Percentiles rank a stretch among this genome's conserved stretches.
Evolutionary conservation across 129 eudicot species (phyloP).

Genomic region (Tanacetum coccineum): DNA sequence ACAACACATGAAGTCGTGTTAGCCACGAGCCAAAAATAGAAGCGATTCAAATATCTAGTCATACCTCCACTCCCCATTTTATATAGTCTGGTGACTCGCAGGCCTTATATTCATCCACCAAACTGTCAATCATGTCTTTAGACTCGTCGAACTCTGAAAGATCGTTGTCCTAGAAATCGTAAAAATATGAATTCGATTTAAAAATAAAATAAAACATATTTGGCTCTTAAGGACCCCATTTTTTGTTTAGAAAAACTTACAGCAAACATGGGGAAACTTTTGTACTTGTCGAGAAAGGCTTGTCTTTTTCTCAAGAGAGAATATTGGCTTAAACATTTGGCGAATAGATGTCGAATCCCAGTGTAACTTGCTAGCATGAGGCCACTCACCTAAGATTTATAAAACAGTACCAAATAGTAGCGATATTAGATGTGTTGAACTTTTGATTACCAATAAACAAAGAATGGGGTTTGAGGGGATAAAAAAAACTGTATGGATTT

Average conservation of each 20-base stretch:
- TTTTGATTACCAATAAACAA: not conserved
- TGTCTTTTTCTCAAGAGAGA: conserved; percentile 83
- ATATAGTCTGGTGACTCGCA: conserved; percentile 88
- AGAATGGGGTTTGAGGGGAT: too few relatives aligned
- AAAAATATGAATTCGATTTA: conserved; percentile 6
- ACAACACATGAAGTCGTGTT: not conserved
- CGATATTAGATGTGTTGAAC: too few relatives aligned
- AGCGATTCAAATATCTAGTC: not conserved
- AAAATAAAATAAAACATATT: not conserved
- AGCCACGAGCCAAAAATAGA: not conserved
- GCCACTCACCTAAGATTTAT: conserved; percentile 67
- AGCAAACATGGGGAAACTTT: conserved; percentile 86
- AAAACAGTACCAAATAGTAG: not conserved
- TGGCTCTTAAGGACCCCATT: not conserved
- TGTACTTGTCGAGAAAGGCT: conserved; percentile 91
- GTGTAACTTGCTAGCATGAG: conserved; percentile 97
- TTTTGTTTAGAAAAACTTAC: conserved; percentile 43
- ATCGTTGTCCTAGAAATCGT: conserved; percentile 63
- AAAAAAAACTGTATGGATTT: not conserved
- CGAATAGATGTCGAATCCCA: conserved; percentile 86
- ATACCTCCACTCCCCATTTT: conserved; percentile 94
- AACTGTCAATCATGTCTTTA: conserved; percentile 66
- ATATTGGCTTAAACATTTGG: conserved; percentile 80
- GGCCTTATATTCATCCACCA: conserved; percentile 90
- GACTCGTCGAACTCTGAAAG: conserved; percentile 87